A percentile compares a stretch with the other conserved stretches of the same genome.
Evolutionary conservation across 2,329 filamentous ascomycete genomes (phyloP).

Genomic region (Xylaria sp.): DNA sequence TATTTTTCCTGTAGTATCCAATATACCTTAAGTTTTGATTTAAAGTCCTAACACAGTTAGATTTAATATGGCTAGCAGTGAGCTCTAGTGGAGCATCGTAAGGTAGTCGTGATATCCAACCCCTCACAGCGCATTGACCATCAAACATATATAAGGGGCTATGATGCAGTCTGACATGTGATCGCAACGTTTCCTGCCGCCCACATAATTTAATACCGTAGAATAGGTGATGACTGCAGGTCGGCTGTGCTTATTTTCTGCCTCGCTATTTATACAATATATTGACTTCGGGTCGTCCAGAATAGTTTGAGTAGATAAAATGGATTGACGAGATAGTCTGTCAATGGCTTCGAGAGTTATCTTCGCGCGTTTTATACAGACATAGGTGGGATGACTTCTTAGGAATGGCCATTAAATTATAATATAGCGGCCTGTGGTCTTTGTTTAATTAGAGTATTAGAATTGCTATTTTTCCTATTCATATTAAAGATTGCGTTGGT

Average conservation of each 20-base stretch:
- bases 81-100: not conserved
- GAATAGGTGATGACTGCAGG: not conserved
- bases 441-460: conserved; percentile 10
- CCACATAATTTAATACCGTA: not conserved
- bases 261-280: not conserved
- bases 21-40: no score
- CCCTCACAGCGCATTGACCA: not conserved
- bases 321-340: not conserved
- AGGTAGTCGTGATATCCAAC: not conserved
- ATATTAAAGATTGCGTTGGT: conserved; percentile 9
- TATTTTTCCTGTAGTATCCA: not conserved
- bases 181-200: not conserved
- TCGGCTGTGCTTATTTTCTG: not conserved
- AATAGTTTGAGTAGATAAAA: not conserved
- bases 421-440: not conserved
- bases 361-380: not conserved
- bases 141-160: not conserved
- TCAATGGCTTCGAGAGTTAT: not conserved
- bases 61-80: no score
- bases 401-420: not conserved
- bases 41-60: not conserved
- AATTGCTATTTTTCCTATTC: not conserved
- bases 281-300: not conserved
- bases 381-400: not conserved
- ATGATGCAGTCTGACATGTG: not conserved